Conservation (phyloP, 1,284 basidiomycete species). For the Trichosporon ovoides region DNA sequence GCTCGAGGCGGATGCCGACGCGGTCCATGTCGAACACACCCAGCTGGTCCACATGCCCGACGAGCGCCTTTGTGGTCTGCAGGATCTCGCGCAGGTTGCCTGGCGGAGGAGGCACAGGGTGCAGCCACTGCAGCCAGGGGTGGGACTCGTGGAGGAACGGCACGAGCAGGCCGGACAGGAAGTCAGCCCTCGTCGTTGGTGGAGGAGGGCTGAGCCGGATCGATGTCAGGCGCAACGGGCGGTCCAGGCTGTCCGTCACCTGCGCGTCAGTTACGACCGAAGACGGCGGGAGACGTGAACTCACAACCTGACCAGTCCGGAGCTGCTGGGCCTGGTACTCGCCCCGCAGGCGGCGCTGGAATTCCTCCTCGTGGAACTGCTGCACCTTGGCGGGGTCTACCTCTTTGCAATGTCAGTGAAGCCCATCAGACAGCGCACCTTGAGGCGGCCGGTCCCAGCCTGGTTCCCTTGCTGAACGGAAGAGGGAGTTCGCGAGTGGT, state of each 20-base stretch:
- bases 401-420: neutral
- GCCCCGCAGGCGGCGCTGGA: slow-evolving; percentile 61
- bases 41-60: slow-evolving; percentile 61
- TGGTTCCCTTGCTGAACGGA: slow-evolving; percentile 16
- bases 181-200: slow-evolving; percentile 64
- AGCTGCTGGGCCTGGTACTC: slow-evolving; percentile 70
- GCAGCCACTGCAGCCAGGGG: slow-evolving; percentile 30
- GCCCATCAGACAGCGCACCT: neutral
- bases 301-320: slow-evolving; percentile 65
- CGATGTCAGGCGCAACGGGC: slow-evolving; percentile 61
- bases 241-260: slow-evolving; percentile 62
- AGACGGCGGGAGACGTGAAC: slow-evolving; percentile 31
- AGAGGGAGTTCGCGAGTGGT: slow-evolving; percentile 17
- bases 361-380: slow-evolving; percentile 65
- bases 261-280: slow-evolving; percentile 33
- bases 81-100: slow-evolving; percentile 62
- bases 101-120: slow-evolving; percentile 40
- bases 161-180: slow-evolving; percentile 69
- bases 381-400: slow-evolving; percentile 53
- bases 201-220: slow-evolving; percentile 75
- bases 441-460: slow-evolving; percentile 13
- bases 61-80: slow-evolving; percentile 61
- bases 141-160: slow-evolving; percentile 55
- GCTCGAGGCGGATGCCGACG: slow-evolving; percentile 59
- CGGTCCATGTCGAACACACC: slow-evolving; percentile 69